Conservation (phyloP, 148 eudicot genomes). For the Silene latifolia region DNA sequence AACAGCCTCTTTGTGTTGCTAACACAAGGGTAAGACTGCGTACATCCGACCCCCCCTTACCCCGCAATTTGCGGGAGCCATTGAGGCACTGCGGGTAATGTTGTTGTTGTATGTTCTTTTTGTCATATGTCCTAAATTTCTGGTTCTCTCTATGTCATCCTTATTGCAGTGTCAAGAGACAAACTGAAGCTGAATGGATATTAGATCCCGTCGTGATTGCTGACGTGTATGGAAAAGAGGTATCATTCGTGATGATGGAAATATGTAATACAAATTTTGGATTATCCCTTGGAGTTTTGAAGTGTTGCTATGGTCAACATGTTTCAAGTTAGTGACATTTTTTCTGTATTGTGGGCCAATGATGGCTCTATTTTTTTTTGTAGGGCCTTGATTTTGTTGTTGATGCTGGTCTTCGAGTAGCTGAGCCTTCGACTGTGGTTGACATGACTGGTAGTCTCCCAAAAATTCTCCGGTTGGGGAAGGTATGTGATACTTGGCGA, state of each 20-base stretch:
- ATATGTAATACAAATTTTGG: neutral
- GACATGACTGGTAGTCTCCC: conserved; percentile 76
- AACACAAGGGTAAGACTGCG: too few relatives aligned
- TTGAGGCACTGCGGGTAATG: too few relatives aligned
- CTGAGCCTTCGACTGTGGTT: conserved; percentile 91
- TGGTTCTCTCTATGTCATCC: neutral
- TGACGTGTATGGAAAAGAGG: conserved; percentile 85
- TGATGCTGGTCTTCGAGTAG: conserved; percentile 82
- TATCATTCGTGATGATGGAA: conserved; percentile 21
- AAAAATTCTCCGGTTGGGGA: conserved; percentile 61
- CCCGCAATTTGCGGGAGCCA: too few relatives aligned
- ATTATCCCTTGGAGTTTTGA: neutral
- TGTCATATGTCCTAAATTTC: neutral
- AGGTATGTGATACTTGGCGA: conserved; percentile 39
- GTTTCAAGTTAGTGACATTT: neutral
- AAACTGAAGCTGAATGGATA: conserved; percentile 74
- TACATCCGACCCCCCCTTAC: too few relatives aligned
- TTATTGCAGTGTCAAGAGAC: conserved; percentile 64
- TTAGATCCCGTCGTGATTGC: conserved; percentile 78
- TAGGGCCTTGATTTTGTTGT: conserved; percentile 91
- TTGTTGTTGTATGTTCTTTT: neutral
- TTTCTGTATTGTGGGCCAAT: neutral
- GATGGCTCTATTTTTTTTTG: conserved; percentile 2
- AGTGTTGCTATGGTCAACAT: conserved; percentile 5
- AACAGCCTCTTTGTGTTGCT: too few relatives aligned